Conservation (phyloP, 768 basidiomycete species). For the Cystofilobasidium bisporidii region DNA sequence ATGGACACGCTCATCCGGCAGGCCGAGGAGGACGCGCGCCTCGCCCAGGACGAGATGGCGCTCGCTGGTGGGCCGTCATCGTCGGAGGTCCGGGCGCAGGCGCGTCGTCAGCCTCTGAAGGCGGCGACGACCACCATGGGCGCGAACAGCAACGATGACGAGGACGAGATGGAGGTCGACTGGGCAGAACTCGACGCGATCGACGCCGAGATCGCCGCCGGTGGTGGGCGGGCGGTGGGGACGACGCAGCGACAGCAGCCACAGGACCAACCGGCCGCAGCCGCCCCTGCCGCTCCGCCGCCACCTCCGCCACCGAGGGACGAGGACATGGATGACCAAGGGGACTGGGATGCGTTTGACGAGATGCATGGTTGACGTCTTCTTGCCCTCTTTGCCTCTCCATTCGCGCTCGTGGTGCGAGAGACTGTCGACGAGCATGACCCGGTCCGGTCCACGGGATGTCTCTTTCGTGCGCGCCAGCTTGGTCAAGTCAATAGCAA, state of each 20-base stretch:
- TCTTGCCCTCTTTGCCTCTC: constrained; percentile 12
- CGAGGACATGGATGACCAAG: background rate
- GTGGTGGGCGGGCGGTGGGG: background rate
- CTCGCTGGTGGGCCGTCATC: constrained; percentile 15
- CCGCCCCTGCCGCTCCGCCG: background rate
- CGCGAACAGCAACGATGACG: background rate
- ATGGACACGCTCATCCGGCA: constrained; percentile 35
- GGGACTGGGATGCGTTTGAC: constrained; percentile 7
- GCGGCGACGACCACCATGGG: too few species aligned
- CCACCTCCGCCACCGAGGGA: background rate
- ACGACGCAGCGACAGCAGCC: constrained; percentile 31
- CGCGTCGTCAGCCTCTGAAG: background rate
- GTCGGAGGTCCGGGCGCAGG: constrained; percentile 31
- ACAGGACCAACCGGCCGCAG: constrained; percentile 22
- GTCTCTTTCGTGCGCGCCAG: too few species aligned
- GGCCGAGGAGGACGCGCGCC: constrained; percentile 20
- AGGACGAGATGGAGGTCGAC: constrained; percentile 43
- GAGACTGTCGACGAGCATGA: too few species aligned
- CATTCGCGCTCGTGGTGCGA: too few species aligned
- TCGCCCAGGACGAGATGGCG: constrained; percentile 16
- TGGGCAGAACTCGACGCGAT: constrained; percentile 40
- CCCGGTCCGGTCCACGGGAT: too few species aligned
- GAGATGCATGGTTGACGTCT: constrained; percentile 5
- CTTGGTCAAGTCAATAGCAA: too few species aligned
- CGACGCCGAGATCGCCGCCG: constrained; percentile 27